A percentile compares a stretch with the other conserved stretches of the same genome.
Conservation (phyloP, 805 yeast genomes). For the Saccharomycopsis capsularis region DNA sequence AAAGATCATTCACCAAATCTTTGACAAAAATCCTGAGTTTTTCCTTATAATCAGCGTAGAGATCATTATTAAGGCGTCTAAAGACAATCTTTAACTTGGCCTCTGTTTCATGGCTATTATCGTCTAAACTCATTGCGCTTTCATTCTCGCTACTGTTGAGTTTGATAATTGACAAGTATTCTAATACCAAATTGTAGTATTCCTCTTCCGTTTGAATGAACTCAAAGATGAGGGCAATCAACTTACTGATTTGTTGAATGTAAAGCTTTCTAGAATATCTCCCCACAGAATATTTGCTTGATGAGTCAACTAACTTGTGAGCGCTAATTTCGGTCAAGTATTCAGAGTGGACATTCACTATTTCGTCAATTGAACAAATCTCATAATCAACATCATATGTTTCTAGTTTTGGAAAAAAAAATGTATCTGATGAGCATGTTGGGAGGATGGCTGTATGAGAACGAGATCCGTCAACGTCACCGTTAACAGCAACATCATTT, state of each 20-base stretch:
- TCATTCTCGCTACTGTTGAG: neutral
- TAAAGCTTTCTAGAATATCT: slow-evolving; percentile 34
- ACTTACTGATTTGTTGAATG: slow-evolving; percentile 35
- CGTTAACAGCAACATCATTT: slow-evolving; percentile 8
- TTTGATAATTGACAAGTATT: slow-evolving; percentile 25
- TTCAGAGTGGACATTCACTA: slow-evolving; percentile 33
- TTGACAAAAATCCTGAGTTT: slow-evolving; percentile 37
- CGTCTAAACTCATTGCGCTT: slow-evolving; percentile 22
- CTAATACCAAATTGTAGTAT: slow-evolving; percentile 31
- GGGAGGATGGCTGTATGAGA: too few relatives aligned
- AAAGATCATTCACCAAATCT: slow-evolving; percentile 49
- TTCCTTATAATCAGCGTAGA: slow-evolving; percentile 34
- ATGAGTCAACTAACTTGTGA: slow-evolving; percentile 31
- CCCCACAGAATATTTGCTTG: slow-evolving; percentile 28
- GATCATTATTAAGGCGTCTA: neutral
- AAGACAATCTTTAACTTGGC: neutral
- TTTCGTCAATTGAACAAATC: slow-evolving; percentile 43
- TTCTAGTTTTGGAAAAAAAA: slow-evolving; percentile 5
- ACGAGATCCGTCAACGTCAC: slow-evolving; percentile 6
- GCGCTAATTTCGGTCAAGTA: slow-evolving; percentile 32
- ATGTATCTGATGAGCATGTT: neutral
- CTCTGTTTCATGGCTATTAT: slow-evolving; percentile 28
- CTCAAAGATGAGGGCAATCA: slow-evolving; percentile 33
- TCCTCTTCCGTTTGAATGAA: slow-evolving; percentile 35
- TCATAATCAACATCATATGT: slow-evolving; percentile 20